Evolutionary conservation across 306 rosid genomes (phyloP), one percentile per base, ranked within the genome.

Genomic region (Astragalus glycyphyllos): DNA sequence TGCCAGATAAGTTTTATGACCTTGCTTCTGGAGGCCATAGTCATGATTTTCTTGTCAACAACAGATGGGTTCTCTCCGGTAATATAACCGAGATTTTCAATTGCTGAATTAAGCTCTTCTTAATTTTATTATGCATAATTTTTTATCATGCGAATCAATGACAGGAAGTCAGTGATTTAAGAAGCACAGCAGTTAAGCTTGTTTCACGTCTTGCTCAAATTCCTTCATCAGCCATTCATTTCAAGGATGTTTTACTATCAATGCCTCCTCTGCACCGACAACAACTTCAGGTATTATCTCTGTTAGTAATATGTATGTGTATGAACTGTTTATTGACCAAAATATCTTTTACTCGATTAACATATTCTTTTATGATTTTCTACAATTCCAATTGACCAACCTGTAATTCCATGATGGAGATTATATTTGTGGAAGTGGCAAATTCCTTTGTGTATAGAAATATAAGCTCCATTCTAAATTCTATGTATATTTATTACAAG

Each of bases 201-300:
- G 98, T 94, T 73, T 90, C 98, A 77, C 96, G 84, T 77, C 87
- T 90, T 79, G 97, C 97, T 57, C 98, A 89, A 86, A 73, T 94
- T 76, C 97, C 95, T 83, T 83, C 96, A 23, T 89, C 95, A 2
- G 96, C 98, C 26, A 74, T 81, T 67, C 83, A 81, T 84, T 94
- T 94, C 88, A 94, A 82, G 89, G 92, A 94, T 63, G 89, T 81
- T 65, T 73, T 94, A 62, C 81, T 89, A 80, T 90, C 98, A 73
- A 90, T 94, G 95, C 92, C 97, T 76, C 84, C 87, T 53, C 64
- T 81, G 66, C 98, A 89, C 68, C 87, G 96, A 61, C 95, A 94
- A 71, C 92, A 91, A 77, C 91, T 94, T 42, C 98, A 94, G 97
- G 98, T 90, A 56, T 70, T 60, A 16, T 65, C 14, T 35, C 51